Base-by-base conservation (phyloP, 2,329 filamentous ascomycete genomes). In the Trichoderma gracile region DNA sequence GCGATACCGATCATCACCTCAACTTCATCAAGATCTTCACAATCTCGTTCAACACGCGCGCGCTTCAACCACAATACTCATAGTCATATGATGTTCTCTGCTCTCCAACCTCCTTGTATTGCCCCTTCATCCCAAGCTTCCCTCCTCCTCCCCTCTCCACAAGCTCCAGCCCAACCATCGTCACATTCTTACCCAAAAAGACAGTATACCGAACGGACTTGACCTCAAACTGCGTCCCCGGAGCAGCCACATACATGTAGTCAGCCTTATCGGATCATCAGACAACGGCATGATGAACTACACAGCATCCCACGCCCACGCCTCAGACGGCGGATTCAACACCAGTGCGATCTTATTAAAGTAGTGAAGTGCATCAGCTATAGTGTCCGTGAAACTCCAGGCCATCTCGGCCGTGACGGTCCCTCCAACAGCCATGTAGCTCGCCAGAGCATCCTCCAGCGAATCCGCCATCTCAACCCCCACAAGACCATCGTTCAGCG, bases 371-470 rank as follows among this genome's bases (percentile, higher is more conserved):
- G 65, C 65, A 9, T 38, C 60, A 14, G 40, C n/a, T 5, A 64
- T 33, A 21, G 40, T 64, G 14, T 66, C 64, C 15, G 64, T 53
- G 19, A 66, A 66, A 19, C 60, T 64, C 64, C 64, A 66, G 15
- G 54, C 61, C 64, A 66, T 66, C 46, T 66, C 64, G 8, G 64
- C 64, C 3, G 60, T 66, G 5, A 66, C 43, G 3, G 54, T 64
- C 3, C 27, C 55, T 14, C 64, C 64, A n/a, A 60, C 53, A 25
- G 60, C n/a, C 19, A 54, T 15, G 25, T 53, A 64, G 42, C 52
- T 64, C 3, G n/a, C 27, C 8, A 66, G 17, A 10, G 54, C 61
- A 23, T 64, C 47, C 1, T n/a, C 23, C 25, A 66, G 42, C 19
- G 64, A 49, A 21, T 46, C 15, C 5, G 25, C 43, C 19, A 66